A percentile compares a stretch with the other conserved stretches of the same genome.
These are phyloP conservation scores for Quercus berberidifolia DNA, from an alignment of 306 rosid species.

Conservation along the genomic window DNA sequence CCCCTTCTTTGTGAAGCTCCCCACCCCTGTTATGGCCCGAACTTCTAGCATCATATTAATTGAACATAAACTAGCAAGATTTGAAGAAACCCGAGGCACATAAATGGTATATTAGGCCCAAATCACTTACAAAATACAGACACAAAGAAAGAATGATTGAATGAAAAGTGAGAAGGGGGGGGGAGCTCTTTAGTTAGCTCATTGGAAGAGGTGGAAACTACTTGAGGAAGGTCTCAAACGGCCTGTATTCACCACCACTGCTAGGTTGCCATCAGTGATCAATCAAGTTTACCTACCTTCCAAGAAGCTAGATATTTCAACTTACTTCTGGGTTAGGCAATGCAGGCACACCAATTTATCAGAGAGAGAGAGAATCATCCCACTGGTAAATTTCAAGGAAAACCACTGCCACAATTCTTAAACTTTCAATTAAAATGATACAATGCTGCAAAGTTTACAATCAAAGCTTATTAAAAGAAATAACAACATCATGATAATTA, in stretches of 20 bases:
- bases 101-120: neutral
- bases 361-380: neutral
- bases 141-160: neutral
- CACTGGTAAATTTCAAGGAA: neutral
- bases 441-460: neutral
- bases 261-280: neutral
- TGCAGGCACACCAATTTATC: neutral
- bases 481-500: slow-evolving; percentile 5
- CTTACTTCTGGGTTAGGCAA: neutral
- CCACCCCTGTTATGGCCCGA: too few relatives aligned
- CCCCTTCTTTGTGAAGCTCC: too few relatives aligned
- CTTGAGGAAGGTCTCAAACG: neutral
- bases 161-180: neutral
- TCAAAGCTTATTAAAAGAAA: neutral
- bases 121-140: neutral
- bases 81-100: neutral
- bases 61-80: neutral
- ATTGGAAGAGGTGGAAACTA: neutral
- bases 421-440: neutral
- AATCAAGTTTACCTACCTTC: neutral
- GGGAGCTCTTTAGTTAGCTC: neutral
- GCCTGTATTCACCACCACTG: neutral
- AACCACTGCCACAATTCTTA: neutral
- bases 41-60: too few relatives aligned
- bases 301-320: neutral